Base-by-base conservation (phyloP, 23 red algal genomes). In the Gracilaria gracilis region DNA sequence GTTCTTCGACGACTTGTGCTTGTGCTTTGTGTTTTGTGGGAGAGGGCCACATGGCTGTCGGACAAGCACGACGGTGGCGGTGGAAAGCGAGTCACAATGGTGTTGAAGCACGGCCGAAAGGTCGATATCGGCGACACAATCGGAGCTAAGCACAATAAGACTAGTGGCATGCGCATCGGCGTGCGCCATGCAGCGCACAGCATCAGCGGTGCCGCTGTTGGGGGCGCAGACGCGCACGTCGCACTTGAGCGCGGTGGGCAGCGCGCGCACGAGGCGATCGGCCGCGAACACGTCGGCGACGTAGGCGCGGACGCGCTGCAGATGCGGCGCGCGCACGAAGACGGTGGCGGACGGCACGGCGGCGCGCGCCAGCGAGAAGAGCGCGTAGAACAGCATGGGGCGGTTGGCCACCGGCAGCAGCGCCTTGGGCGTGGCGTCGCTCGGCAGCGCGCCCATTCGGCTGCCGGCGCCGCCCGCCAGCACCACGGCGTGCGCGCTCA, bases 331-430 rank as follows among this genome's bases (percentile, higher is more conserved):
- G 47, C 19, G 20, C 59, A 75, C 75, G 59, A 83, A 67, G 33
- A 94, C 91, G 59, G 82, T 59, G 25, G 54, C 37, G 57, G 39
- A 54, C 11, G 42, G 32, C 14, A 80, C 57, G 82, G 24, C 29
- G 23, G 82, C 82, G 51, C 69, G 72, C 29, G 37, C 24, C 57
- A 94, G 38, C 4, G 83, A 67, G 48, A 78, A 66, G 39, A 87
- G 76, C 5, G 91, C 23, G 82, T 94, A 87, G 73, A 87, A 79
- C 32, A 94, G 28, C 51, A 67, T 65, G 54, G 82, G 69, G 6
- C 57, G 51, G 72, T 79, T 77, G 28, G 70, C 91, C 2, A 87
- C 62, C 28, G 82, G 82, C 20, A 94, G 73, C 23, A 94, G 42
- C 9, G 77, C 75, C 70, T 81, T 78, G 36, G 91, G 91, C 20